Percentiles rank a stretch among this genome's conserved stretches.
phyloP scores from a whole-genome alignment of 2,329 filamentous ascomycete species.

The Fusarium sp. region DNA sequence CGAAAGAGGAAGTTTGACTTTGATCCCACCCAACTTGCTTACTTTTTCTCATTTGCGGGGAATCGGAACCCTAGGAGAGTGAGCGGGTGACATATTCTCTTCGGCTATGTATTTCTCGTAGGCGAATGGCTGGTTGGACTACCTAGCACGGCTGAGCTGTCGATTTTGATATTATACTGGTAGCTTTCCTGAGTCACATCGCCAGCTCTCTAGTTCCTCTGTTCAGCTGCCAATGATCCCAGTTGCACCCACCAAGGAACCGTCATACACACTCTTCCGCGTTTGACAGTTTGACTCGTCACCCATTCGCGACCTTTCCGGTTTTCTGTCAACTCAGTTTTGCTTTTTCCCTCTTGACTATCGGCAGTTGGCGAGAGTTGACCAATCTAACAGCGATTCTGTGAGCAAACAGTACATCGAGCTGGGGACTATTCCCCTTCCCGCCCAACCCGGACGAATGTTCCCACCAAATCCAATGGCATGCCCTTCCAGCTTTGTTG shows the following conservation, averaged over 20 bases:
- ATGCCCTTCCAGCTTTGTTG: slow-evolving; percentile 7
- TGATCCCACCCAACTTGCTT: slow-evolving; percentile 8
- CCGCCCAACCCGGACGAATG: not conserved
- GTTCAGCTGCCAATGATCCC: slow-evolving; percentile 25
- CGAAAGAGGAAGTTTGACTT: slow-evolving; percentile 5
- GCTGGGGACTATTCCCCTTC: not conserved
- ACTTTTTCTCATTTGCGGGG: slow-evolving; percentile 8
- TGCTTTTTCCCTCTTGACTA: slow-evolving; percentile 15
- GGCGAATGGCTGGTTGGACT: slow-evolving; percentile 8
- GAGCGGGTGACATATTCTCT: slow-evolving; percentile 2
- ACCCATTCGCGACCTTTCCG: slow-evolving; percentile 13
- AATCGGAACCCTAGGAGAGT: not conserved
- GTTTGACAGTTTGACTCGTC: slow-evolving; percentile 43
- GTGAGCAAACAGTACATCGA: not conserved
- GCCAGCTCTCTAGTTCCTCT: slow-evolving; percentile 19
- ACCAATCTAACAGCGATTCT: slow-evolving; percentile 5
- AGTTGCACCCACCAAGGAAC: slow-evolving; percentile 19
- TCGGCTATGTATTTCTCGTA: slow-evolving; percentile 1
- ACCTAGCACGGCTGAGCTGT: slow-evolving; percentile 13
- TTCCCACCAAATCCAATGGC: slow-evolving; percentile 2
- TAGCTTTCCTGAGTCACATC: slow-evolving; percentile 30
- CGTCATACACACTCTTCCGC: slow-evolving; percentile 29
- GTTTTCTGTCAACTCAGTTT: slow-evolving; percentile 27
- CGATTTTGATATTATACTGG: slow-evolving; percentile 29
- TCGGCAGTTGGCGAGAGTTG: slow-evolving; percentile 27